phyloP scores from a whole-genome alignment of 495 filamentous ascomycete genomes.

The Trichoderma erinaceum region DNA sequence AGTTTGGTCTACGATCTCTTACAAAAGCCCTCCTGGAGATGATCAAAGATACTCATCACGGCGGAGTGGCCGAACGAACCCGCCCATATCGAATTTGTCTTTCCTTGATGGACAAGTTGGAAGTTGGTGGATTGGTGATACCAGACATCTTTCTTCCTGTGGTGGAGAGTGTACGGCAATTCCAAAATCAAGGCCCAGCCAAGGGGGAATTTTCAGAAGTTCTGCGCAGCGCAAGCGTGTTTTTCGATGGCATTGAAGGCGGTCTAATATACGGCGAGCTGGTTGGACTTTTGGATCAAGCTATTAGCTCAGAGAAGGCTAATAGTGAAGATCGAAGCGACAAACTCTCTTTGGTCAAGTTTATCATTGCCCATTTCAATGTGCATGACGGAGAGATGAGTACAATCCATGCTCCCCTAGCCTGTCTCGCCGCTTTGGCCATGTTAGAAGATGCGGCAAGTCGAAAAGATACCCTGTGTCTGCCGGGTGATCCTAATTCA shows the following conservation, averaged over 20 bases:
- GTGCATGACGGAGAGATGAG: conserved; percentile 95
- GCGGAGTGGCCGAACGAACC: conserved; percentile 62
- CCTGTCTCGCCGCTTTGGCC: conserved; percentile 61
- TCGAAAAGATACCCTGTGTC: conserved; percentile 18
- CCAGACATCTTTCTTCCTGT: conserved; percentile 82
- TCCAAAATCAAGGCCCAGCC: conserved; percentile 51
- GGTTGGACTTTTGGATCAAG: conserved; percentile 49
- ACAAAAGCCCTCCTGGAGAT: conserved; percentile 69
- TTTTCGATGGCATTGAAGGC: conserved; percentile 96
- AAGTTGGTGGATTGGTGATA: conserved; percentile 84
- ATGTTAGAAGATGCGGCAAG: conserved; percentile 43
- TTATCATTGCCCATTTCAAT: conserved; percentile 85
- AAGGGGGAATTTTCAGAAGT: conserved; percentile 78
- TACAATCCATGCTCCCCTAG: conserved; percentile 70
- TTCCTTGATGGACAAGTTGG: conserved; percentile 96
- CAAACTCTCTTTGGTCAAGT: conserved; percentile 67
- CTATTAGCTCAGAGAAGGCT: conserved; percentile 44
- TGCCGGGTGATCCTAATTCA: conserved; percentile 4
- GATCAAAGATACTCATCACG: conserved; percentile 51
- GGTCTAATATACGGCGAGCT: conserved; percentile 87
- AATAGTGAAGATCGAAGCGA: conserved; percentile 40
- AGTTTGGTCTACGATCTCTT: conserved; percentile 67
- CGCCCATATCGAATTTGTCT: conserved; percentile 85
- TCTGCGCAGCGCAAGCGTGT: conserved; percentile 82
- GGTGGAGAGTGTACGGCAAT: conserved; percentile 68